Percentiles rank a stretch among this genome's conserved stretches.
Conservation (phyloP, 2,329 filamentous ascomycete species). For the Bisporella sp. region DNA sequence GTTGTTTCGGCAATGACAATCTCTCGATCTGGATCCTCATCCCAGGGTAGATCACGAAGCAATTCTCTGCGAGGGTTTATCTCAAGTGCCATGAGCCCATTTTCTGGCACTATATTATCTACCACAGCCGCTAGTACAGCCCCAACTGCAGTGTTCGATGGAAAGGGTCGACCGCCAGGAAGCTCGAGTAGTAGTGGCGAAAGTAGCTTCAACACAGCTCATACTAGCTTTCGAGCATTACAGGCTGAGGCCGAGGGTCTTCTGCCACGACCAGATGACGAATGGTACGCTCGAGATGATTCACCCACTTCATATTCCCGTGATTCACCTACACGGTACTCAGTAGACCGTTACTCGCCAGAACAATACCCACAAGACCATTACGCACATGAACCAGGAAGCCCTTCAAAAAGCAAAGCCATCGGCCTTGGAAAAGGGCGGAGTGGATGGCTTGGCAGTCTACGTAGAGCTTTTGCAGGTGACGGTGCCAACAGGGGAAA, state of each 20-base stretch:
- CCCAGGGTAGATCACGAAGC: constrained; percentile 19
- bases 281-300: constrained; percentile 6
- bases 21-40: constrained; percentile 22
- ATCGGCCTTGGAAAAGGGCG: constrained; percentile 7
- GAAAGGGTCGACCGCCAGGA: neutral
- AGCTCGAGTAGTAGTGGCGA: constrained; percentile 15
- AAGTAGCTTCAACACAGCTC: constrained; percentile 24
- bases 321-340: neutral
- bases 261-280: constrained; percentile 21
- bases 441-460: constrained; percentile 55
- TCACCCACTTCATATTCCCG: constrained; percentile 9
- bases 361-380: neutral
- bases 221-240: constrained; percentile 20
- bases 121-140: constrained; percentile 13
- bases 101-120: constrained; percentile 12
- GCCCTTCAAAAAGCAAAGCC: constrained; percentile 50
- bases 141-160: constrained; percentile 15
- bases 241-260: constrained; percentile 24
- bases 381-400: constrained; percentile 32
- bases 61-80: constrained; percentile 25
- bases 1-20: constrained; percentile 16
- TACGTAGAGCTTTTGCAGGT: constrained; percentile 35
- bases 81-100: constrained; percentile 20
- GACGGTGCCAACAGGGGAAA: neutral
- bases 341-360: neutral